Percentiles rank a stretch among this genome's conserved stretches.
These are phyloP conservation scores for Penicillium tannophilum DNA, from an alignment of 495 filamentous ascomycete species.

Conservation along the genomic window DNA sequence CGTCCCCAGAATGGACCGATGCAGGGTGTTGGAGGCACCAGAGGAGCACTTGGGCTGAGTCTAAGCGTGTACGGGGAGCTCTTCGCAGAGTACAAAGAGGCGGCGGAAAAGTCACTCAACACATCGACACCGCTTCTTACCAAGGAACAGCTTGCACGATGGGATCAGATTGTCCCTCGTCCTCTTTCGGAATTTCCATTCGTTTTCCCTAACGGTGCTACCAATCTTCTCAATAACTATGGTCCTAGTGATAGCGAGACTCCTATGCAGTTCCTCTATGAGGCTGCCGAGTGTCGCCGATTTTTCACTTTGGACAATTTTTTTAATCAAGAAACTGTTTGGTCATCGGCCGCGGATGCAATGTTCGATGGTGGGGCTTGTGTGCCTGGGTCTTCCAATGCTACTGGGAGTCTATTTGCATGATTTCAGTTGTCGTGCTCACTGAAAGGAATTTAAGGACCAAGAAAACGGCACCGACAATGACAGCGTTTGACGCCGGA, in stretches of 20 bases:
- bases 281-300: conserved; percentile 33
- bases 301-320: conserved; percentile 31
- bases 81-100: too few species aligned
- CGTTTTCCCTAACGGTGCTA: background rate
- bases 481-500: too few species aligned
- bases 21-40: conserved; percentile 60
- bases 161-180: too few species aligned
- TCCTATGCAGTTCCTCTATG: conserved; percentile 32
- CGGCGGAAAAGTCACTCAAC: too few species aligned
- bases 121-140: too few species aligned
- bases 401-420: background rate
- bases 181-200: too few species aligned
- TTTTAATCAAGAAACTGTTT: conserved; percentile 13
- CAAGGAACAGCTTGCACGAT: background rate
- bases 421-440: too few species aligned
- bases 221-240: conserved; percentile 25
- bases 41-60: conserved; percentile 31
- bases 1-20: conserved; percentile 56
- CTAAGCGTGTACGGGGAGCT: too few species aligned
- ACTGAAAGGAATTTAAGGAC: too few species aligned
- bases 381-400: conserved; percentile 7
- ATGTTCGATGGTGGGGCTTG: conserved; percentile 20
- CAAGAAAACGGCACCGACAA: too few species aligned
- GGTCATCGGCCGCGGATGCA: conserved; percentile 24
- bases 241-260: conserved; percentile 8